These are phyloP conservation scores for Chaetomium olivaceum DNA, from an alignment of 2,329 filamentous ascomycete species.

Conservation along the genomic window DNA sequence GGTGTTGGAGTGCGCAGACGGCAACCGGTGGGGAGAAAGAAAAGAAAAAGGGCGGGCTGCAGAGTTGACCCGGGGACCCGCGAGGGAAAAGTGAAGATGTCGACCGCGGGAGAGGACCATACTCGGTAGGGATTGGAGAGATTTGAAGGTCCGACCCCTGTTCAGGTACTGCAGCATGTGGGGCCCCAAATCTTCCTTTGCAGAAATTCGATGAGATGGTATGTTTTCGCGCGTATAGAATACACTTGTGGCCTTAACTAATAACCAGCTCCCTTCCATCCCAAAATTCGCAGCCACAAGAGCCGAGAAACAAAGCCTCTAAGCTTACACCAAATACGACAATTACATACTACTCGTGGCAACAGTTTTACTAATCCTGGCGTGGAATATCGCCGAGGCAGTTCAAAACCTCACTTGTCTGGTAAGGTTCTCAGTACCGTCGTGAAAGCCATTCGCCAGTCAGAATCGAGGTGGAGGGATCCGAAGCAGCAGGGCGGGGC, in stretches of 20 bases:
- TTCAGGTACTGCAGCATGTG: conserved; percentile 1
- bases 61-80: conserved; percentile 13
- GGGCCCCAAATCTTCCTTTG: conserved; percentile 17
- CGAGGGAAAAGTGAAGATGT: conserved; percentile 18
- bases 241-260: conserved; percentile 11
- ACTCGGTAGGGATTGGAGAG: not conserved
- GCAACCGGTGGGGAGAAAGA: conserved; percentile 9
- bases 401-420: too few relatives aligned
- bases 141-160: conserved; percentile 20
- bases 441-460: not conserved
- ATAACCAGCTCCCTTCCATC: not conserved
- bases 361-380: too few relatives aligned
- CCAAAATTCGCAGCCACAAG: not conserved
- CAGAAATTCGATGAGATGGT: conserved; percentile 1
- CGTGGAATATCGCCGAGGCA: too few relatives aligned
- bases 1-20: conserved; percentile 2
- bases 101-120: conserved; percentile 1
- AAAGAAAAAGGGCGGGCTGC: conserved; percentile 17
- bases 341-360: not conserved
- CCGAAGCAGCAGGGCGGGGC: not conserved
- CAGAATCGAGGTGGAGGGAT: not conserved
- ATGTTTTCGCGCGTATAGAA: not conserved
- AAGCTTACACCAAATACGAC: too few relatives aligned
- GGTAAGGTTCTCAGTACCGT: not conserved
- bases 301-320: too few relatives aligned